Evolutionary conservation across 805 yeast genomes (phyloP), one percentile per base, ranked within the genome.

Genomic region (Tetrapisispora namnaoensis): DNA sequence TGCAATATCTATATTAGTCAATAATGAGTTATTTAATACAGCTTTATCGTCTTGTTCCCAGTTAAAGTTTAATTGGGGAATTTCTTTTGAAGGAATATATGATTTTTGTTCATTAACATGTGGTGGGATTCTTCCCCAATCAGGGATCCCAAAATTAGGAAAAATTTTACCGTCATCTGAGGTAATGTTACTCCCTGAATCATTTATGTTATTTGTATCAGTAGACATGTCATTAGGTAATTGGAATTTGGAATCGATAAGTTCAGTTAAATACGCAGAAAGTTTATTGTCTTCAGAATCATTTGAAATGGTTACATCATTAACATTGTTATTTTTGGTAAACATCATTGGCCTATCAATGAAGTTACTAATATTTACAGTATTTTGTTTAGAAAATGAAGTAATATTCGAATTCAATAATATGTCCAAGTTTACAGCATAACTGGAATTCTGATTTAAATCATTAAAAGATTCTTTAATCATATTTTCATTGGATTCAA

Each of bases 331-430:
- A 21, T 49, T 53, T 37, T 54, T 49, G 38, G 55, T 49, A 37
- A 60, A 58, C 22, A 61, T 51, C 24, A 50, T 52, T 16, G 66
- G 63, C 39, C 55, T 62, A 48, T 63, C 68, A 42, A 63, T 63
- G 17, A 63, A 45, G 13, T 59, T 60, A 51, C 68, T 63, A 2
- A 63, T 63, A 42, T 57, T 59, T 39, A 22, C 6, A 7, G 21
- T n/a, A 9, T 28, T 24, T 13, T 17, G 30, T 24, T 48, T 13
- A 10, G 30, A 14, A 4, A n/a, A 18, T 9, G 32, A 7, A 36
- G 17, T 24, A 20, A 16, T 30, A 21, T 37, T 38, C 2, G 37
- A 20, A 18, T 40, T 44, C 14, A 48, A 30, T 22, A 48, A 24
- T 4, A n/a, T 11, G 21, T 55, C 54, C 9, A 54, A 43, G 34